Evolutionary conservation across 2,329 filamentous ascomycete species (phyloP), one percentile per base, ranked within the genome.

Genomic region (Colletotrichum costaricense): DNA sequence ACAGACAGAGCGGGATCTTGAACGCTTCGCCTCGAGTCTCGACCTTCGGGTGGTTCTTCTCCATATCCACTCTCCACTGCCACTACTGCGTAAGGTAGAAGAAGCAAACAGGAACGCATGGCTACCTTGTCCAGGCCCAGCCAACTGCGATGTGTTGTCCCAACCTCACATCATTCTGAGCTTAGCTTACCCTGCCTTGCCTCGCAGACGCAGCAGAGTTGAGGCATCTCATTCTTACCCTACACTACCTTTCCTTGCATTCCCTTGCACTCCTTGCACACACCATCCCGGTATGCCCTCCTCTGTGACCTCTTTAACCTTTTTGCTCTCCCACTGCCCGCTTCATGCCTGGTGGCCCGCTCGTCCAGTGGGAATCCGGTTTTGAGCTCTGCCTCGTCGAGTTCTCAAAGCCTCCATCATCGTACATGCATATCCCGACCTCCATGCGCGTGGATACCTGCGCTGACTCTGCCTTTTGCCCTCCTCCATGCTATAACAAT

Each of bases 111-210:
- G 42, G 16, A 64, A 38, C n/a, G 14, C n/a, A 56, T 30, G 33
- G 24, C 54, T 63, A 19, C 54, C 24, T 49, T 52, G 67, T 57
- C n/a, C 38, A n/a, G 12, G 12, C 16, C 52, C 22, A 52, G 58
- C 56, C 46, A 60, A 46, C 49, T 24, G 30, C 33, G 26, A 56
- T 71, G 68, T 56, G 68, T 30, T 71, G 63, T 71, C 46, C 46
- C 46, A 63, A 49, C 52, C 60, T 42, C 60, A 52, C 60, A 65
- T 56, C 49, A 56, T 56, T 64, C 49, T 42, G 35, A 66, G 54
- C 54, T 66, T 57, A 58, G 30, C 49, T 38, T 38, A 56, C 63
- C 19, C 46, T 63, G 28, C 62, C 12, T 49, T 63, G 38, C 24
- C 22, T 42, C 42, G 38, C 59, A 42, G 26, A 16, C 46, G 30